Evolutionary conservation across 495 filamentous ascomycete genomes (phyloP).

Genomic region (Penicillium pancosmium): DNA sequence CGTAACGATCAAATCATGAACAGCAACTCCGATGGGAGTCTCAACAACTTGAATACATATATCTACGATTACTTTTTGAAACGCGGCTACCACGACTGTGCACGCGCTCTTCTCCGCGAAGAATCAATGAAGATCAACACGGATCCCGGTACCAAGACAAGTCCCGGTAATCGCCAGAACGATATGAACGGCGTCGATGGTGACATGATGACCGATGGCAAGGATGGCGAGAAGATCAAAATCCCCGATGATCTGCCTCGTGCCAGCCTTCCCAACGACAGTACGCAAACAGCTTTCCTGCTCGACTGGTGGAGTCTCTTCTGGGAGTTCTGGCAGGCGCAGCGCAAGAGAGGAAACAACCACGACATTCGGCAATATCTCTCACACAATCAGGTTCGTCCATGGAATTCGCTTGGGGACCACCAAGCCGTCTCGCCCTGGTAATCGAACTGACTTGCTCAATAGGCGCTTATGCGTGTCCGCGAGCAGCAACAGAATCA

Average conservation of each 20-base stretch:
- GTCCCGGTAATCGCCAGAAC: slow-evolving; percentile 60
- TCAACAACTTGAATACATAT: slow-evolving; percentile 93
- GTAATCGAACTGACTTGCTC: slow-evolving; percentile 22
- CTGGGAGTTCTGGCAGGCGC: slow-evolving; percentile 89
- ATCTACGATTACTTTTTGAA: slow-evolving; percentile 97
- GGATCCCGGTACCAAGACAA: slow-evolving; percentile 62
- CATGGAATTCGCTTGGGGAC: neutral
- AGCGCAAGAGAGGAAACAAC: slow-evolving; percentile 62
- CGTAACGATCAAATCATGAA: slow-evolving; percentile 48
- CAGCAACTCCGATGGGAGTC: slow-evolving; percentile 49
- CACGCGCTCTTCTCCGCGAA: slow-evolving; percentile 65
- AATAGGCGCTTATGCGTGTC: slow-evolving; percentile 44
- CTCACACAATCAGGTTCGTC: slow-evolving; percentile 75
- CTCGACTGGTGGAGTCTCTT: slow-evolving; percentile 96
- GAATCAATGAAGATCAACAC: slow-evolving; percentile 55
- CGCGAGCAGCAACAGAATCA: slow-evolving; percentile 63
- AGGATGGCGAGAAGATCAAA: slow-evolving; percentile 74
- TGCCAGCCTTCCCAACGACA: slow-evolving; percentile 65
- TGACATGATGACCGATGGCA: slow-evolving; percentile 82
- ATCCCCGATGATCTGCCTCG: slow-evolving; percentile 77
- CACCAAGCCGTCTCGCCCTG: slow-evolving; percentile 3
- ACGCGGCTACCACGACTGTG: slow-evolving; percentile 77
- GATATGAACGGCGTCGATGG: slow-evolving; percentile 78
- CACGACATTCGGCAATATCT: slow-evolving; percentile 69
- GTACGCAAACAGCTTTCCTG: slow-evolving; percentile 74